phyloP scores from a whole-genome alignment of 169 alveolate genomes.

The Eimeria praecox region DNA sequence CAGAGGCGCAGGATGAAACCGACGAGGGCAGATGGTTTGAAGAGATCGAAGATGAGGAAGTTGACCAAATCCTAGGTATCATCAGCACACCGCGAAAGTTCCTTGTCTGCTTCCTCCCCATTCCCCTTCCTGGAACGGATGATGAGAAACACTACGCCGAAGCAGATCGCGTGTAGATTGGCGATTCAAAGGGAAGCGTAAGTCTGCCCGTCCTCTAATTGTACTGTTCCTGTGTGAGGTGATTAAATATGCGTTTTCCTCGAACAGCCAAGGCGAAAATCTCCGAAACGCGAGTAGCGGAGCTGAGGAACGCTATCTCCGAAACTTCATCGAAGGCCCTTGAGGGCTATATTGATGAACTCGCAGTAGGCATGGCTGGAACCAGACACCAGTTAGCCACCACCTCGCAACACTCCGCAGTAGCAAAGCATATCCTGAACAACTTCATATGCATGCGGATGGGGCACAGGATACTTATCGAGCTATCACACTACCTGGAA shows the following conservation, averaged over 20 bases:
- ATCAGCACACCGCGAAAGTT: neutral
- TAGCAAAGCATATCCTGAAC: neutral
- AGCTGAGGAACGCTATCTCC: slow-evolving; percentile 11
- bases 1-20: slow-evolving; percentile 12
- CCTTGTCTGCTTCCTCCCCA: neutral
- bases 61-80: slow-evolving; percentile 43
- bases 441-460: neutral
- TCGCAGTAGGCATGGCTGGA: neutral
- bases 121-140: neutral
- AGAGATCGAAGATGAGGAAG: slow-evolving; percentile 53
- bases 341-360: slow-evolving; percentile 20
- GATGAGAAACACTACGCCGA: neutral
- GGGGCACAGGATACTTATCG: neutral
- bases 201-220: neutral
- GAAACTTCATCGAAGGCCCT: neutral
- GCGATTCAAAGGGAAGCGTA: neutral
- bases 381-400: neutral
- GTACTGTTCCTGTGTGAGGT: neutral
- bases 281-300: slow-evolving; percentile 33
- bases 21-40: slow-evolving; percentile 23
- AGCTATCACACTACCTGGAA: too few relatives aligned
- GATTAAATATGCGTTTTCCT: neutral
- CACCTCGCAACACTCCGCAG: neutral
- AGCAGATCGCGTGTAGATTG: neutral
- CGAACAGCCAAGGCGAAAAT: slow-evolving; percentile 41